phyloP scores from a whole-genome alignment of 805 yeast species.

The Zygoascus bituminiphila region DNA sequence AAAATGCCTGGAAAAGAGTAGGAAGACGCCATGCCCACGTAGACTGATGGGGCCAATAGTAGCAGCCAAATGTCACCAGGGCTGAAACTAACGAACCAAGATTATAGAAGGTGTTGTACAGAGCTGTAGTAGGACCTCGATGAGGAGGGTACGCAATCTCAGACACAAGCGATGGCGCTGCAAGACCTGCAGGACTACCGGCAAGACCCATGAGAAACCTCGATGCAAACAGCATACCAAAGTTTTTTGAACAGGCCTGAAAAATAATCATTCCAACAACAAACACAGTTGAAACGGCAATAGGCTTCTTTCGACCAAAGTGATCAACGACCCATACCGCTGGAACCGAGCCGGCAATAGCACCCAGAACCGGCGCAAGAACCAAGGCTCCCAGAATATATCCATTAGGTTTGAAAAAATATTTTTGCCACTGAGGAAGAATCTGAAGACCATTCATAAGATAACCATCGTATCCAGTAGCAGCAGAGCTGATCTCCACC shows the following conservation, averaged over 20 bases:
- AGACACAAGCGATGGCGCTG: slow-evolving; percentile 2
- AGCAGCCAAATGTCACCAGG: slow-evolving; percentile 52
- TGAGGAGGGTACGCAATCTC: slow-evolving; percentile 12
- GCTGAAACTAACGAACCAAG: slow-evolving; percentile 47
- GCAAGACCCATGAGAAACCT: slow-evolving; percentile 65
- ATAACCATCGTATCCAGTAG: slow-evolving; percentile 16
- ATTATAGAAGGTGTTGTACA: slow-evolving; percentile 24
- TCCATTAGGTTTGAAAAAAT: slow-evolving; percentile 15
- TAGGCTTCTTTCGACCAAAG: slow-evolving; percentile 55
- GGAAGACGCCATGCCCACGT: slow-evolving; percentile 64
- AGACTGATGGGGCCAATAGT: slow-evolving; percentile 30
- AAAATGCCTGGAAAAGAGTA: slow-evolving; percentile 56
- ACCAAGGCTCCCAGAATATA: slow-evolving; percentile 13
- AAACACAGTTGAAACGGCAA: slow-evolving; percentile 45
- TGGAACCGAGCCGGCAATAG: neutral
- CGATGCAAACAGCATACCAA: slow-evolving; percentile 61
- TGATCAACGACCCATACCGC: slow-evolving; percentile 37
- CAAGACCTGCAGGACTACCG: slow-evolving; percentile 44
- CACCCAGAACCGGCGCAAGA: neutral
- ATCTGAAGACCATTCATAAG: slow-evolving; percentile 18
- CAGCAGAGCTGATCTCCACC: slow-evolving; percentile 11
- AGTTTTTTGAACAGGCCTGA: slow-evolving; percentile 34
- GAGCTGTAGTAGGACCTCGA: slow-evolving; percentile 7
- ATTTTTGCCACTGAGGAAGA: slow-evolving; percentile 20
- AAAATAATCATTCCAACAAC: slow-evolving; percentile 52